These are phyloP conservation scores for Pholiota adiposa DNA, from an alignment of 1,284 basidiomycete genomes.

Conservation along the genomic window DNA sequence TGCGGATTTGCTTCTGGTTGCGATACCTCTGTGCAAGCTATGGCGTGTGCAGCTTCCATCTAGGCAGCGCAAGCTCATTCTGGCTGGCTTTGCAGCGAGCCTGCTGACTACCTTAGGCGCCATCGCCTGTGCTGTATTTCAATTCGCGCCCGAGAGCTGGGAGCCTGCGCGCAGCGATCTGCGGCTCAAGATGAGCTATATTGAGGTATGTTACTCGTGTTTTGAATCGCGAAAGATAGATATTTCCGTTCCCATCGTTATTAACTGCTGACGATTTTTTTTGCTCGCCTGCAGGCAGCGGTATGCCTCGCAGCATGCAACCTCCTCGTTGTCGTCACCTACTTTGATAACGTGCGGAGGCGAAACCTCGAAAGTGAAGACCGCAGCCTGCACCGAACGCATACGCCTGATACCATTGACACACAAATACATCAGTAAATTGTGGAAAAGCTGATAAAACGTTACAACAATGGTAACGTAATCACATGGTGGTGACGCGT, in stretches of 20 bases:
- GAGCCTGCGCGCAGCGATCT: constrained; percentile 14
- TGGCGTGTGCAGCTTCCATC: constrained; percentile 15
- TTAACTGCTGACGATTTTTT: too few relatives aligned
- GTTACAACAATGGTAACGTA: too few relatives aligned
- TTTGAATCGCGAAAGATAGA: too few relatives aligned
- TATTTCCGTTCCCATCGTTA: too few relatives aligned
- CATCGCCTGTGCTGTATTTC: constrained; percentile 9
- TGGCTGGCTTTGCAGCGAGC: constrained; percentile 18
- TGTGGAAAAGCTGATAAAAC: too few relatives aligned
- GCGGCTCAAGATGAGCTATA: constrained; percentile 8
- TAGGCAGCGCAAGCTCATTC: constrained; percentile 15
- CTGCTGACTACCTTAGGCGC: constrained; percentile 6
- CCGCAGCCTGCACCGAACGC: not conserved
- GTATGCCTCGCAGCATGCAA: constrained; percentile 17
- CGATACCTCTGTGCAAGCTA: constrained; percentile 16
- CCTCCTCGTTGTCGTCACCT: constrained; percentile 17
- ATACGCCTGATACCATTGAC: not conserved
- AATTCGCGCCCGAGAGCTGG: constrained; percentile 16
- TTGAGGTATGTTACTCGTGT: constrained; percentile 10
- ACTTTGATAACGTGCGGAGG: constrained; percentile 9
- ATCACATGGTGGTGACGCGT: too few relatives aligned
- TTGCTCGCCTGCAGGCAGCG: too few relatives aligned
- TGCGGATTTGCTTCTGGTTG: constrained; percentile 12
- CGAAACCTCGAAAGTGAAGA: constrained; percentile 4
- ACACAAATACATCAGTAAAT: too few relatives aligned